Evolutionary conservation across 306 rosid genomes (phyloP).

Genomic region (Corylus avellana): DNA sequence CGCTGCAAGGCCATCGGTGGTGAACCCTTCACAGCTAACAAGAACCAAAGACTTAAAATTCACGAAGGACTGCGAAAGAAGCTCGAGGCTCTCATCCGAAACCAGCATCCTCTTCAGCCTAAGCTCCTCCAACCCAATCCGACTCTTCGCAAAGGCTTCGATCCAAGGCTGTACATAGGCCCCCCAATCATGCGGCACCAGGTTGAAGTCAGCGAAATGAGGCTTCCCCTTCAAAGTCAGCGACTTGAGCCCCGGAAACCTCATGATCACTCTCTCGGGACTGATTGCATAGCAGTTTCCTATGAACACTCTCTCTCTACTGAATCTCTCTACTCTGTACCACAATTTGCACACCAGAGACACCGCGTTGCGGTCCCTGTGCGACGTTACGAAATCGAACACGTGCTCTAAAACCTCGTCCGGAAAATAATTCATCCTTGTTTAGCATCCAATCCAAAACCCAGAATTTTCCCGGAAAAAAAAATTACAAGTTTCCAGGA

Average conservation of each 20-base stretch:
- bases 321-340: constrained; percentile 75
- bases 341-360: constrained; percentile 87
- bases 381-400: constrained; percentile 68
- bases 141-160: constrained; percentile 55
- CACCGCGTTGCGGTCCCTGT: constrained; percentile 75
- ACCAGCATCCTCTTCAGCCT: constrained; percentile 90
- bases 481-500: constrained; percentile 22
- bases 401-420: constrained; percentile 92
- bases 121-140: constrained; percentile 73
- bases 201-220: constrained; percentile 93
- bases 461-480: constrained; percentile 36
- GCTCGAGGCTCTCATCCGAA: constrained; percentile 77
- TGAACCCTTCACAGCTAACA: constrained; percentile 89
- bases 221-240: constrained; percentile 90
- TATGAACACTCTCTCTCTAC: constrained; percentile 67
- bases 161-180: constrained; percentile 81
- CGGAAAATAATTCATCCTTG: constrained; percentile 81
- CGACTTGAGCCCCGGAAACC: constrained; percentile 70
- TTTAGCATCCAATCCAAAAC: constrained; percentile 25
- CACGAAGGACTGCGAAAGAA: constrained; percentile 73
- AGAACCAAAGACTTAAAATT: constrained; percentile 81
- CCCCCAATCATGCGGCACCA: constrained; percentile 91
- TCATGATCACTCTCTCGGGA: constrained; percentile 67
- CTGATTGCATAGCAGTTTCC: constrained; percentile 87
- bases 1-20: constrained; percentile 89